Base-by-base conservation (phyloP, 345 rosid genomes). In the Bruguiera parviflora region DNA sequence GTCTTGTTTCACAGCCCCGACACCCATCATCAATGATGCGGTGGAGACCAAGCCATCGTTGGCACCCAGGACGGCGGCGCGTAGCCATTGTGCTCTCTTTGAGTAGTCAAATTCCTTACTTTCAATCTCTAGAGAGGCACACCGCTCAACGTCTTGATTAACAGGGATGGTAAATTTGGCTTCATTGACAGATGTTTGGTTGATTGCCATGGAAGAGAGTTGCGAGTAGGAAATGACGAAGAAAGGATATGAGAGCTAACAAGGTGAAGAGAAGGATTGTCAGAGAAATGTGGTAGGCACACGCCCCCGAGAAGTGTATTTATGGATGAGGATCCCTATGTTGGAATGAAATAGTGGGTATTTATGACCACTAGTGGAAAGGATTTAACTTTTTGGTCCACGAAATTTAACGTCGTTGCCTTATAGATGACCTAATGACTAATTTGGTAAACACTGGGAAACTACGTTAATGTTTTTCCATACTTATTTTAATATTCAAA, bases 31-130 rank as follows among this genome's bases (percentile, higher is more conserved):
- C 47, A 92, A 63, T 0, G 98, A 85, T 0, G 98, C 90, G 0
- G 97, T 90, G 63, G 98, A 90, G 65, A 93, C 90, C 0, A 93
- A 78, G 4, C 98, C 98, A 6, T 93, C 98, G 67, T 91, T 93
- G 58, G 98, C 98, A 1, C 98, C 98, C 0, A 93, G 86, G 2
- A 93, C 97, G 0, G 98, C 98, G 0, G 98, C 98, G 4, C 98
- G 81, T 57, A 93, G 91, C 98, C 98, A 93, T 52, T 89, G 98
- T 20, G 98, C 78, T 8, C 98, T 79, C 76, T 91, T 91, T 1
- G 94, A 82, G 85, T 91, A 91, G 76, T 93, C 85, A 7, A 85
- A 87, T 4, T 80, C 64, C 20, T 53, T 20, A 0, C 39, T 73
- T 47, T 78, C 71, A 20, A 67, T 29, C 29, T 68, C 81, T 31